A percentile compares a stretch with the other conserved stretches of the same genome.
Conservation (phyloP, 352 stramenopile species). For the Globisporangium uncinulatum region DNA sequence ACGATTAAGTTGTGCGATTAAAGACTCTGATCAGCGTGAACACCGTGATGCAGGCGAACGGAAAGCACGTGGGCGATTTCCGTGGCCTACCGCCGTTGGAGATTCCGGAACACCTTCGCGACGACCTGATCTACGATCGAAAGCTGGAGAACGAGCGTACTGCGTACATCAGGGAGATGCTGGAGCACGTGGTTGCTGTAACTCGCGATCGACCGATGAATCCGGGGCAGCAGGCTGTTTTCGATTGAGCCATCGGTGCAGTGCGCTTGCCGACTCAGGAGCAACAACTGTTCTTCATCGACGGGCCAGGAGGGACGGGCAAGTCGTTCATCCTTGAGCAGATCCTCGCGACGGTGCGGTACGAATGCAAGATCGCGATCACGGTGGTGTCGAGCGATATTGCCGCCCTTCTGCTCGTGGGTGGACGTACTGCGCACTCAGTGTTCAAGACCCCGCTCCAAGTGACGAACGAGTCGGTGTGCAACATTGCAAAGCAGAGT, state of each 20-base stretch:
- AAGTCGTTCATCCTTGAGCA: slow-evolving; percentile 26
- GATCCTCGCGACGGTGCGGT: slow-evolving; percentile 17
- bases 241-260: not conserved
- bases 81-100: not conserved
- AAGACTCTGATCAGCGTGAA: not conserved
- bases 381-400: slow-evolving; percentile 26
- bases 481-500: slow-evolving; percentile 19
- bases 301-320: slow-evolving; percentile 22
- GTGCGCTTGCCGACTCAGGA: not conserved
- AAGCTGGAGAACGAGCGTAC: slow-evolving; percentile 2
- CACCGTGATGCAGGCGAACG: not conserved
- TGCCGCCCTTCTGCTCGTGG: slow-evolving; percentile 19
- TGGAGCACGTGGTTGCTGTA: slow-evolving; percentile 12
- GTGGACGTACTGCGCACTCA: slow-evolving; percentile 25
- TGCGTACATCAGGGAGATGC: slow-evolving; percentile 10
- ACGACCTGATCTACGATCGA: not conserved
- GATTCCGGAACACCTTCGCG: slow-evolving; percentile 3
- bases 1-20: not conserved
- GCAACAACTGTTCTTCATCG: slow-evolving; percentile 23
- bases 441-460: slow-evolving; percentile 26
- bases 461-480: slow-evolving; percentile 10
- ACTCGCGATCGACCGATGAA: not conserved
- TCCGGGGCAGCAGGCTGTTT: not conserved
- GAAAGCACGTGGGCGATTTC: not conserved
- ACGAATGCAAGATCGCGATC: slow-evolving; percentile 12